A percentile compares a stretch with the other conserved stretches of the same genome.
phyloP scores from a whole-genome alignment of 2,329 filamentous ascomycete species.

The Didymella pinodella region DNA sequence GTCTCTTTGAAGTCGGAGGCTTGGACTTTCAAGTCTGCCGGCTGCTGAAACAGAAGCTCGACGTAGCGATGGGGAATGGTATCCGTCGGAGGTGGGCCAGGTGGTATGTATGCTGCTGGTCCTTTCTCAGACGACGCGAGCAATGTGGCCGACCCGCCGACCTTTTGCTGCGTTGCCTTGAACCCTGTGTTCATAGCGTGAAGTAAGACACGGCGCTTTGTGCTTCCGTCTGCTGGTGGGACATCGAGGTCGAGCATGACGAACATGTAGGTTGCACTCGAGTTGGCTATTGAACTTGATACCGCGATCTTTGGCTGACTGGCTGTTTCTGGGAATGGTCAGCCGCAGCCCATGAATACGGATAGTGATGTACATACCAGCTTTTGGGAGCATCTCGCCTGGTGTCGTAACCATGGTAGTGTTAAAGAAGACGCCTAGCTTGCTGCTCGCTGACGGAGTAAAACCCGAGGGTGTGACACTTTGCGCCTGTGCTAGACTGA shows the following conservation, averaged over 20 bases:
- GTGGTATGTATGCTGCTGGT: slow-evolving; percentile 44
- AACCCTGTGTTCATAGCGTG: slow-evolving; percentile 47
- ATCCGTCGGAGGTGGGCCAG: slow-evolving; percentile 45
- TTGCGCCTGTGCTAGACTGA: slow-evolving; percentile 42
- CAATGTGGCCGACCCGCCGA: slow-evolving; percentile 31
- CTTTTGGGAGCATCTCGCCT: slow-evolving; percentile 41
- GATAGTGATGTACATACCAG: slow-evolving; percentile 26
- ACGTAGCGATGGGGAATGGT: slow-evolving; percentile 48
- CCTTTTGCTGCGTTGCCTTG: slow-evolving; percentile 42
- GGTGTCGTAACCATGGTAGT: slow-evolving; percentile 39
- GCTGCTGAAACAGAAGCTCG: slow-evolving; percentile 46
- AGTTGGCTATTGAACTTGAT: slow-evolving; percentile 24
- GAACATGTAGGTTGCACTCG: slow-evolving; percentile 42
- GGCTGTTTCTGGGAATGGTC: slow-evolving; percentile 33
- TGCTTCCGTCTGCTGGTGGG: slow-evolving; percentile 33
- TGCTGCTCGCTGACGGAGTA: slow-evolving; percentile 35
- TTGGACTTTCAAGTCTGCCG: slow-evolving; percentile 32
- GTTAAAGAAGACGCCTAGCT: slow-evolving; percentile 46
- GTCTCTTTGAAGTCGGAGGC: slow-evolving; percentile 34
- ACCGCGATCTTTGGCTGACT: slow-evolving; percentile 42
- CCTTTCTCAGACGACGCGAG: slow-evolving; percentile 41
- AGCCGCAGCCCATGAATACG: slow-evolving; percentile 1
- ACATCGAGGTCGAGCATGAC: slow-evolving; percentile 50
- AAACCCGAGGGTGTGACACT: slow-evolving; percentile 40
- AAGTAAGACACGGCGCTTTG: slow-evolving; percentile 41